Base-by-base conservation (phyloP, 768 basidiomycete species). In the Gymnopilus dilepis region DNA sequence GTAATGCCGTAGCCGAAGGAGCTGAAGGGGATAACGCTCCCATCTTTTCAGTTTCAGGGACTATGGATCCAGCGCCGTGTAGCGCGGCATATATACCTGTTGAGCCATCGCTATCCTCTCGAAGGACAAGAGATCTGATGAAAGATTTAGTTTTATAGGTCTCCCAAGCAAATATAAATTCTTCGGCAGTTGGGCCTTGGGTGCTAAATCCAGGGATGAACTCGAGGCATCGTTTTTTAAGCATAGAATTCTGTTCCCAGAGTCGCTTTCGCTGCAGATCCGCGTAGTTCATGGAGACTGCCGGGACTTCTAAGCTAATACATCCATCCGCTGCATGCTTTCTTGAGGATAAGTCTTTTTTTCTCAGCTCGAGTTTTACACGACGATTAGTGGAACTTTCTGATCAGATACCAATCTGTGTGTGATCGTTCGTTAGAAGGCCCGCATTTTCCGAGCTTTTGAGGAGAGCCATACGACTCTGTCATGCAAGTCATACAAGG, bases 361-460 rank as follows among this genome's bases (percentile, higher is more conserved):
- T 54, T 38, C 31, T 58, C 57, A 38, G 13, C 33, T 24, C 58
- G 43, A 56, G 56, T 43, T 38, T 55, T 54, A 56, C 51, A 47
- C 50, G 52, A 54, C 48, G 19, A 58, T 28, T 26, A 51, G 57
- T 38, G 48, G 33, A 28, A 48, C 17, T 38, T 50, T 48, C 47
- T 50, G 24, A 58, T 58, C 57, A 58, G 47, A 40, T 50, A 26
- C 47, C n/a, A 58, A 58, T 58, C 47, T 57, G 55, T 26, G 43
- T 56, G 48, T 56, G 47, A 48, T 40, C 37, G 26, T 38, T 24
- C 37, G 33, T 45, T 48, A n/a, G 42, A 48, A 28, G 28, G 9
- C 6, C 34, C 34, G 37, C 33, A 58, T 48, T 45, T 57, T 47
- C 56, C 56, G 56, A 58, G 42, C 45, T 48, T 60, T 52, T 47